Evolutionary conservation across 2,329 filamentous ascomycete genomes (phyloP).

Genomic region (Fusarium anguioides): DNA sequence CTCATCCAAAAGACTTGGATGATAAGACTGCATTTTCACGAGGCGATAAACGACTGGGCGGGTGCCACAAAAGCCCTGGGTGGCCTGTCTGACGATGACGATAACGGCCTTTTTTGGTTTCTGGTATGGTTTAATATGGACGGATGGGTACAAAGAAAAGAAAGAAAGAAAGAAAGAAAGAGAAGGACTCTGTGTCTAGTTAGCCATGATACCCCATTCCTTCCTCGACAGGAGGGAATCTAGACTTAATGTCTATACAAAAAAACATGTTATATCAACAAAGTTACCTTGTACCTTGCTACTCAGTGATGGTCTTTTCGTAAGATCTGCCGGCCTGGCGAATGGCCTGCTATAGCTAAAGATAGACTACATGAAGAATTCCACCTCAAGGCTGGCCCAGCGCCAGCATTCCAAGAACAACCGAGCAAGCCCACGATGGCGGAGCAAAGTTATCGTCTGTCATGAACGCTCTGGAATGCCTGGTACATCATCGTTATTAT

Average conservation of each 20-base stretch:
- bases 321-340: not conserved
- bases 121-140: constrained; percentile 20
- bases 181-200: constrained; percentile 28
- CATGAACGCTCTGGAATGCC: constrained; percentile 14
- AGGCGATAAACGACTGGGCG: constrained; percentile 23
- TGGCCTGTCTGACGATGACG: constrained; percentile 36
- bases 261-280: constrained; percentile 17
- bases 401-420: not conserved
- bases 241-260: constrained; percentile 42
- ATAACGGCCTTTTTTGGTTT: constrained; percentile 30
- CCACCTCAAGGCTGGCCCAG: not conserved
- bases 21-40: constrained; percentile 35
- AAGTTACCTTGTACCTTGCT: not conserved
- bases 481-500: too few species aligned
- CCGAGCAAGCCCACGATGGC: not conserved
- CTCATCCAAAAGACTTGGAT: constrained; percentile 20
- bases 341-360: not conserved
- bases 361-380: too few species aligned
- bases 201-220: constrained; percentile 30
- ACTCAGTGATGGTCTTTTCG: not conserved
- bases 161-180: constrained; percentile 21
- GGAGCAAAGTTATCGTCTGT: not conserved
- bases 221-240: constrained; percentile 13
- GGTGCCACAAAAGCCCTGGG: constrained; percentile 19
- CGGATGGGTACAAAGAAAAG: constrained; percentile 36